Evolutionary conservation across 192 early-diverging fungal species (phyloP), one percentile per base, ranked within the genome.

Genomic region (Chytriomyces hyalinus): DNA sequence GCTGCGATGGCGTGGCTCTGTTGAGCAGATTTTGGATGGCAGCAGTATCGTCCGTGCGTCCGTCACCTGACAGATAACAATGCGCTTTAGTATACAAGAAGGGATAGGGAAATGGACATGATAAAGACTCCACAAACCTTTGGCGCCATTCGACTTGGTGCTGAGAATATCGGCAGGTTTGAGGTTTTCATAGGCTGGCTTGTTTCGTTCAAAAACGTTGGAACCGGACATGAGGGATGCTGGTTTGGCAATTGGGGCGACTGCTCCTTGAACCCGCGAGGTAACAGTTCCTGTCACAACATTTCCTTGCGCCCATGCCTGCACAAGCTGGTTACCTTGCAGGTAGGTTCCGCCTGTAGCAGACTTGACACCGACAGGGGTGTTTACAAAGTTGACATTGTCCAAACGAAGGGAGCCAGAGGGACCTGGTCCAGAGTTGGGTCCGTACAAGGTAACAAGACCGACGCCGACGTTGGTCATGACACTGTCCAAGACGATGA

Each of bases 31-130:
- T 17, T 57, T 84, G 78, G 20, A 84, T 59, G 0, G 80, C 81
- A 4, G 22, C 68, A 5, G 83, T 84, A 67, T 84, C 83, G 66
- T 84, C 83, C 50, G 83, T 81, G 5, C 7, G 6, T 44, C 83
- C 83, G 68, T 84, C 83, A 48, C 83, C 36, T 36, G 36, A 4
- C 3, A 5, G 17, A 4, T n/a, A 59, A n/a, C 57, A 59, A n/a
- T 5, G 15, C 4, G 57, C 2, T 11, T 59, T 5, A 59, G 57
- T n/a, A 59, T 4, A 5, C 17, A n/a, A 22, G 20, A 15, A 22
- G 17, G 3, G 20, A n/a, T n/a, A n/a, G n/a, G n/a, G n/a, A n/a
- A n/a, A 36, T 36, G 36, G 36, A 36, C 36, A 36, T 36, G 36
- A 36, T 36, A 36, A 36, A 36, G 36, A 36, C 36, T 36, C 36